phyloP scores from a whole-genome alignment of 2,329 filamentous ascomycete species.

The Aureobasidium pullulans region DNA sequence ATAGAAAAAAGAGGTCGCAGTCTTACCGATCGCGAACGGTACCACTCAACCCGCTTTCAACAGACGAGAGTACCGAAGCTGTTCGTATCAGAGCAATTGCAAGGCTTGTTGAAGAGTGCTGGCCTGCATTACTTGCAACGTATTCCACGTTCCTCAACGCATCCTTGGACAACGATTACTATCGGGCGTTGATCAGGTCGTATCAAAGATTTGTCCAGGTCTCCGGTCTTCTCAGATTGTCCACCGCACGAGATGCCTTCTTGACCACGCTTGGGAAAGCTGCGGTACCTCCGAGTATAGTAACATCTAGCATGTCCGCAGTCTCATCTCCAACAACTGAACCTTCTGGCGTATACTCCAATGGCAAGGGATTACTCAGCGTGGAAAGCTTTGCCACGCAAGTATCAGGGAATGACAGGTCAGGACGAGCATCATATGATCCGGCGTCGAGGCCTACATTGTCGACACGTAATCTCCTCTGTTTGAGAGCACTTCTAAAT shows the following conservation, averaged over 20 bases:
- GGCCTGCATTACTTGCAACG: slow-evolving; percentile 89
- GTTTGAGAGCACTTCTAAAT: slow-evolving; percentile 85
- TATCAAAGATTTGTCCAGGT: slow-evolving; percentile 96
- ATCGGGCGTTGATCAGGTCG: slow-evolving; percentile 81
- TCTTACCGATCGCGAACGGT: slow-evolving; percentile 70
- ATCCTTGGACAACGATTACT: slow-evolving; percentile 85
- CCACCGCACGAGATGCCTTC: slow-evolving; percentile 86
- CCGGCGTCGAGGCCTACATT: slow-evolving; percentile 50
- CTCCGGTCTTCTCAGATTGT: slow-evolving; percentile 74
- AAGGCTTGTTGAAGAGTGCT: slow-evolving; percentile 80
- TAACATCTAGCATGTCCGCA: slow-evolving; percentile 32
- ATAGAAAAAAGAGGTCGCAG: slow-evolving; percentile 47
- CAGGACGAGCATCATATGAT: slow-evolving; percentile 48
- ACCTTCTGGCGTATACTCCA: slow-evolving; percentile 55
- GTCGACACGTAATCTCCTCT: slow-evolving; percentile 84
- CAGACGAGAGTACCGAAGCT: slow-evolving; percentile 65
- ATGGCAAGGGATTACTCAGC: slow-evolving; percentile 64
- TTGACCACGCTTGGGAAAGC: slow-evolving; percentile 90
- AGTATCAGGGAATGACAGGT: slow-evolving; percentile 45
- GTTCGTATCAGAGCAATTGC: slow-evolving; percentile 69
- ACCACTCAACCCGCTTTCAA: slow-evolving; percentile 72
- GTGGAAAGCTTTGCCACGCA: slow-evolving; percentile 63
- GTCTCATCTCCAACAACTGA: slow-evolving; percentile 37
- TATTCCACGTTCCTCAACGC: slow-evolving; percentile 95
- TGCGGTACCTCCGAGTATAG: slow-evolving; percentile 73